Percentiles rank a stretch among this genome's conserved stretches.
Conservation (phyloP, 2,329 filamentous ascomycete genomes). For the Thielaviopsis musarum region DNA sequence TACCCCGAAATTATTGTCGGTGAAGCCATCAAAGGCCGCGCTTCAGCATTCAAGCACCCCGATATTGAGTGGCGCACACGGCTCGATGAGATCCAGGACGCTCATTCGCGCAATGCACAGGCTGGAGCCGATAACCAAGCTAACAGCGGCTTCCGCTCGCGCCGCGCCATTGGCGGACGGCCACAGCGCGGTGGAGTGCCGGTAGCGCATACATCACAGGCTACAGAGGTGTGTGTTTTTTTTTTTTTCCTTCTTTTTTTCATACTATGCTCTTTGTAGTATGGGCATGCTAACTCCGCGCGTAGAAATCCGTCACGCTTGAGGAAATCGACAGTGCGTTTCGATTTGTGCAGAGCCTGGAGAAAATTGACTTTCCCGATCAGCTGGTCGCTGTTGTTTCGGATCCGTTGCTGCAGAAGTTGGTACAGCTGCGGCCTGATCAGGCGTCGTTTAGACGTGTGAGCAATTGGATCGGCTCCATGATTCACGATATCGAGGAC, state of each 20-base stretch:
- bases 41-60: constrained; percentile 52
- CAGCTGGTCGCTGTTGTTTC: constrained; percentile 63
- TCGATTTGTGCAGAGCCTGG: constrained; percentile 53
- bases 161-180: constrained; percentile 40
- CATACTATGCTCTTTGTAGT: not conserved
- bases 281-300: not conserved
- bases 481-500: constrained; percentile 36
- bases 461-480: constrained; percentile 40
- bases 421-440: constrained; percentile 47
- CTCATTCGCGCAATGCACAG: constrained; percentile 31
- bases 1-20: constrained; percentile 78
- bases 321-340: constrained; percentile 63
- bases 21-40: constrained; percentile 42
- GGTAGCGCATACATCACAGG: constrained; percentile 55
- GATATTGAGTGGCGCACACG: constrained; percentile 57
- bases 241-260: not conserved
- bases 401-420: constrained; percentile 64
- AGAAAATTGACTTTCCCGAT: constrained; percentile 65
- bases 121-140: constrained; percentile 16
- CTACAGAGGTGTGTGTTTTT: constrained; percentile 39
- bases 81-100: constrained; percentile 49
- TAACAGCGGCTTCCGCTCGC: constrained; percentile 19
- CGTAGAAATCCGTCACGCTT: constrained; percentile 43
- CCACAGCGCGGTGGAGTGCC: constrained; percentile 31
- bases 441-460: constrained; percentile 34